phyloP scores from a whole-genome alignment of 83 land plant genomes.

The Isoetes engelmannii region DNA sequence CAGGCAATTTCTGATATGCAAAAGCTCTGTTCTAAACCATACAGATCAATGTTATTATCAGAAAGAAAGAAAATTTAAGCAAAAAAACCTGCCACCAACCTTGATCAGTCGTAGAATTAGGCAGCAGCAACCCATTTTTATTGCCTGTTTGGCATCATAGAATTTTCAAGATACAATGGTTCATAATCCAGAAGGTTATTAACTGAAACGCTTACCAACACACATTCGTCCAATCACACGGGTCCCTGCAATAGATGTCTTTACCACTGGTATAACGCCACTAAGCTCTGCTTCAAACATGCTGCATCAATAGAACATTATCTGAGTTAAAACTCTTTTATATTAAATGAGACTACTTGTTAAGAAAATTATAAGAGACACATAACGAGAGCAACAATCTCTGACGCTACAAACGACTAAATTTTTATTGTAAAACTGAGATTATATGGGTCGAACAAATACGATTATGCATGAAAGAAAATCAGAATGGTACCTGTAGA shows the following conservation, averaged over 20 bases:
- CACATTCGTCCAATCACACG: conserved; percentile 81
- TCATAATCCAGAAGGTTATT: neutral
- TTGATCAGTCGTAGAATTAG: conserved; percentile 91
- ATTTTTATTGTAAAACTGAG: no score
- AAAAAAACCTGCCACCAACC: conserved; percentile 30
- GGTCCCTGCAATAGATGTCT: conserved; percentile 73
- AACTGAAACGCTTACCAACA: conserved; percentile 44
- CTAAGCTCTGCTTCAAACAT: conserved; percentile 76
- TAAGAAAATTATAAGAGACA: no score
- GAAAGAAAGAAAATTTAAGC: neutral
- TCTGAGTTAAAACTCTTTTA: no score
- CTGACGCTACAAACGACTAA: no score
- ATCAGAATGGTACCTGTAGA: conserved; percentile 59
- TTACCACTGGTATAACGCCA: conserved; percentile 76
- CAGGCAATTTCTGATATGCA: conserved; percentile 83
- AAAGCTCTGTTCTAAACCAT: conserved; percentile 49
- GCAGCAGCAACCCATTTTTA: conserved; percentile 84
- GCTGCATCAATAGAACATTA: no score
- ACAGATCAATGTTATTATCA: neutral
- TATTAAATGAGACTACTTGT: no score
- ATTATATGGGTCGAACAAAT: no score
- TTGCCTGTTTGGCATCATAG: conserved; percentile 43
- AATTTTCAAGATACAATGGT: neutral
- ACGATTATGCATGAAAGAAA: no score
- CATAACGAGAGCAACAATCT: no score